Conservation (phyloP, 345 rosid species). For the Gossypium australe region DNA sequence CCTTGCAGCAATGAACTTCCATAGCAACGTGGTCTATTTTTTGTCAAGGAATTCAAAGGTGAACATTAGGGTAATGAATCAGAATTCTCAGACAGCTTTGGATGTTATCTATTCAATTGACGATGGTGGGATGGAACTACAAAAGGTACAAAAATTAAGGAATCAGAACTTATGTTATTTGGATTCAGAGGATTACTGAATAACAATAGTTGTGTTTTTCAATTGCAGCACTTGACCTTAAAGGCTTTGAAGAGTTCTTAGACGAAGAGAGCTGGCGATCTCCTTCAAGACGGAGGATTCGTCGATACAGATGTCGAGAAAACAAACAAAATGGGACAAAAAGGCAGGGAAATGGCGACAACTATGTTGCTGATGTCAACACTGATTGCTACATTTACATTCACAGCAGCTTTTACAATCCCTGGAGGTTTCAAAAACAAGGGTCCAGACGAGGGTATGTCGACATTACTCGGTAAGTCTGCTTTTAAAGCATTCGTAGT, state of each 20-base stretch:
- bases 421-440: conserved; percentile 12
- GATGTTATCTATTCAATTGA: neutral
- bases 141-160: neutral
- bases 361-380: conserved; percentile 12
- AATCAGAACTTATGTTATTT: no score
- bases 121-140: conserved; percentile 8
- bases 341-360: conserved; percentile 7
- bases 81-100: neutral
- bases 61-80: neutral
- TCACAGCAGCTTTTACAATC: conserved; percentile 15
- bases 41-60: neutral
- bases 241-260: conserved; percentile 6
- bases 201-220: neutral
- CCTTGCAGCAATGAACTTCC: conserved; percentile 6
- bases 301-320: neutral
- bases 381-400: conserved; percentile 19
- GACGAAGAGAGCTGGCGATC: neutral
- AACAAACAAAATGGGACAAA: neutral
- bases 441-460: neutral
- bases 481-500: neutral
- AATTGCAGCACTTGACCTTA: conserved; percentile 11
- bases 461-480: neutral
- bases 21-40: neutral
- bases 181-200: neutral
- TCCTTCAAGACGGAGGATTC: neutral